phyloP scores from a whole-genome alignment of 2,329 filamentous ascomycete genomes.

The Aotearoamyces nothofagi region DNA sequence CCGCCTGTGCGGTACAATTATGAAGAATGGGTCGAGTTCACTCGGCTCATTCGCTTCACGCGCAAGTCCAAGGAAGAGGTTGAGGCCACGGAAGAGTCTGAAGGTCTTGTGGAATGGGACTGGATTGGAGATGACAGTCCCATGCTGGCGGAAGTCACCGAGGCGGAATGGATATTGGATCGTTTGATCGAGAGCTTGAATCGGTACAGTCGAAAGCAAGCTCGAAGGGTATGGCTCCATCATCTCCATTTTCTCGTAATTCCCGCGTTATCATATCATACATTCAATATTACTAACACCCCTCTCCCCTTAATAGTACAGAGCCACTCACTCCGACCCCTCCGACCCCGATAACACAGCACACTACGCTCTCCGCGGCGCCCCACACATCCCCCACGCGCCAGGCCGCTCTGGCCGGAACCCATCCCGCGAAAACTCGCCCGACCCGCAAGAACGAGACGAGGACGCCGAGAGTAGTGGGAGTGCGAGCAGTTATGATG shows the following conservation, averaged over 20 bases:
- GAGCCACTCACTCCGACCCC: background rate
- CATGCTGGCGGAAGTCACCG: constrained; percentile 44
- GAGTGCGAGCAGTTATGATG: no score
- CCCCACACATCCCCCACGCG: no score
- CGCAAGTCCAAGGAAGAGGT: constrained; percentile 18
- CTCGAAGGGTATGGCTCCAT: constrained; percentile 9
- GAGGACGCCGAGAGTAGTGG: background rate
- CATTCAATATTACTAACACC: background rate
- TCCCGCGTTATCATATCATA: background rate
- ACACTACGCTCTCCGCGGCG: no score
- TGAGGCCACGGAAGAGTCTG: constrained; percentile 33
- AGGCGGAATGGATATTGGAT: constrained; percentile 53
- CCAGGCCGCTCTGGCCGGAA: background rate
- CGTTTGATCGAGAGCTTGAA: constrained; percentile 47
- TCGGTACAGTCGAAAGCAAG: constrained; percentile 20
- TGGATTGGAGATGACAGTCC: constrained; percentile 58
- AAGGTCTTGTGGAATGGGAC: constrained; percentile 50
- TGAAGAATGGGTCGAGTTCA: constrained; percentile 56
- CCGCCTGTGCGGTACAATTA: constrained; percentile 41
- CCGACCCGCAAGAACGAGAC: background rate
- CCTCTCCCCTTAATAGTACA: background rate
- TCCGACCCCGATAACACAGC: no score
- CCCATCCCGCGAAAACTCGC: background rate
- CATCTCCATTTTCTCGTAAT: background rate
- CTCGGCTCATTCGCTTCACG: constrained; percentile 43